These are phyloP conservation scores for Hemisphaericaspora xylofermentans DNA, from an alignment of 1,139 yeast species.

Conservation along the genomic window DNA sequence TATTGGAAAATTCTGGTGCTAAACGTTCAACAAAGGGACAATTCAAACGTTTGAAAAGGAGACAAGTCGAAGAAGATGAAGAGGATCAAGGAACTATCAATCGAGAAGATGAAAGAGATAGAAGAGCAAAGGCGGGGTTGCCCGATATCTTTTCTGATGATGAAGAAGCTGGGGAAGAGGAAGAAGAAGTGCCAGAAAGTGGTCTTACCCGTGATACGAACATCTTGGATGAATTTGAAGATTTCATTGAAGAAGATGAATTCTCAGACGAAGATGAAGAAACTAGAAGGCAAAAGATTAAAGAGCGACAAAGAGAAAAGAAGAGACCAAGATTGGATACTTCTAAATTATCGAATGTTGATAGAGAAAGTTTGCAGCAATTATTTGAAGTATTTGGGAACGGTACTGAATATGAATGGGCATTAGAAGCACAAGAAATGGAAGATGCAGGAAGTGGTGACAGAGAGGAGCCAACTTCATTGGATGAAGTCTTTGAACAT, in stretches of 20 bases:
- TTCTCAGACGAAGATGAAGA: slow-evolving; percentile 85
- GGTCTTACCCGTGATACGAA: slow-evolving; percentile 40
- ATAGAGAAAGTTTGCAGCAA: slow-evolving; percentile 90
- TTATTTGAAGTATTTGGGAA: slow-evolving; percentile 94
- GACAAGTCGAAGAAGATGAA: slow-evolving; percentile 37
- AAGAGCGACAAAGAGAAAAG: slow-evolving; percentile 42
- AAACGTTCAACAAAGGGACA: slow-evolving; percentile 37
- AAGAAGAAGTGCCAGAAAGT: slow-evolving; percentile 22
- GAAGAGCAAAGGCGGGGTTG: slow-evolving; percentile 39
- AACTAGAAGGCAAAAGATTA: slow-evolving; percentile 25
- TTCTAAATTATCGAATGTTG: slow-evolving; percentile 72
- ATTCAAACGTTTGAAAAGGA: slow-evolving; percentile 83
- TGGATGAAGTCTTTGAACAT: slow-evolving; percentile 92
- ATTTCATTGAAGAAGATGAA: slow-evolving; percentile 96
- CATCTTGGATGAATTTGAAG: slow-evolving; percentile 83
- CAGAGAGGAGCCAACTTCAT: slow-evolving; percentile 55
- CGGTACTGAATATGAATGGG: slow-evolving; percentile 98
- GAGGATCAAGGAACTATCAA: slow-evolving; percentile 15
- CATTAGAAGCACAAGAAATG: slow-evolving; percentile 84
- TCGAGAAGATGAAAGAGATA: slow-evolving; percentile 16
- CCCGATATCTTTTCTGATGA: slow-evolving; percentile 87
- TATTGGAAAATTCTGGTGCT: slow-evolving; percentile 88
- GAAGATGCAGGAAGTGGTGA: slow-evolving; percentile 58
- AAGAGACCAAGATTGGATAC: slow-evolving; percentile 46
- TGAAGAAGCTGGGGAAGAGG: slow-evolving; percentile 52